Evolutionary conservation across 768 basidiomycete species (phyloP).

Genomic region (Leccinum incarnatum): DNA sequence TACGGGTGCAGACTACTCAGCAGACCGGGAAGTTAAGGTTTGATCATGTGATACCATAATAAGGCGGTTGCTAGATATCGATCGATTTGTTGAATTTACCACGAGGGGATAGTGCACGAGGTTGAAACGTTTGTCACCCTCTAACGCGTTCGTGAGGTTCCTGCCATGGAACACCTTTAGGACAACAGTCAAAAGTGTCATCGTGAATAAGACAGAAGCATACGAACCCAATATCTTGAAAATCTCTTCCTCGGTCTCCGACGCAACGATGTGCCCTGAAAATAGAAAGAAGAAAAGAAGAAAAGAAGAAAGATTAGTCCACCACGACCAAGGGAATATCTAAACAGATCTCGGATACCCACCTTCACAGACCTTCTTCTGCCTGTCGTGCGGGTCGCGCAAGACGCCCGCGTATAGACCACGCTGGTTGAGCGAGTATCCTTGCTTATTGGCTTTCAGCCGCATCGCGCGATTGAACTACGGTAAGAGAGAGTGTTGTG

Average conservation of each 20-base stretch:
- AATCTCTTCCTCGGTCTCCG: conserved; percentile 84
- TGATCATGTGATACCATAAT: background rate
- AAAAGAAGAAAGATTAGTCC: background rate
- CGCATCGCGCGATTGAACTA: conserved; percentile 92
- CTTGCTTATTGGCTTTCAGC: conserved; percentile 74
- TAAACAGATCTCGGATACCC: background rate
- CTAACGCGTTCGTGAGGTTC: conserved; percentile 74
- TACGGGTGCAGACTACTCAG: background rate
- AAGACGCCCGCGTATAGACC: conserved; percentile 74
- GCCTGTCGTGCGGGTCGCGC: conserved; percentile 61
- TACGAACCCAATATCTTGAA: conserved; percentile 62
- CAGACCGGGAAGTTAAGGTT: too few species aligned
- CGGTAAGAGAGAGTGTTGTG: background rate
- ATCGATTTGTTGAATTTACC: background rate
- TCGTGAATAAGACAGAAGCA: background rate
- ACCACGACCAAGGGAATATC: background rate
- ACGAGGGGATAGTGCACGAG: background rate
- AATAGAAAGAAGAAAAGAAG: background rate
- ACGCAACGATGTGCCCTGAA: conserved; percentile 67
- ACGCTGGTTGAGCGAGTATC: conserved; percentile 85
- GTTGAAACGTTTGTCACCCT: conserved; percentile 14
- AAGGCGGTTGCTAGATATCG: background rate
- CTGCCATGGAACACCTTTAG: conserved; percentile 72
- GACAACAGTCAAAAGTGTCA: background rate
- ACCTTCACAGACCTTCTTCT: conserved; percentile 63